Base-by-base conservation (phyloP, 495 filamentous ascomycete genomes). In the Penicillium paxilli region DNA sequence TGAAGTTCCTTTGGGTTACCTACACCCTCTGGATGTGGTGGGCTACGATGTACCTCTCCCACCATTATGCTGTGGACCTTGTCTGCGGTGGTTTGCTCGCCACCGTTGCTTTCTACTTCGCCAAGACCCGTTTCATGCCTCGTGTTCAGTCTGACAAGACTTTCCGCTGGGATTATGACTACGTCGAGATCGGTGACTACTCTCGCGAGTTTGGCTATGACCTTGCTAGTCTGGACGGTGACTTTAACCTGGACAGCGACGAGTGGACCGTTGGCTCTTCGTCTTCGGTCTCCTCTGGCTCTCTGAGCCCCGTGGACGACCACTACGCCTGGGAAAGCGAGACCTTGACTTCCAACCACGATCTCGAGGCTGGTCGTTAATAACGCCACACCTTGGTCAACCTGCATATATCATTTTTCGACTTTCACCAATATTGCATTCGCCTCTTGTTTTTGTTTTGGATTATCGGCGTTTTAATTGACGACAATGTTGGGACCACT, bases 11-110 rank as follows among this genome's bases (percentile, higher is more conserved):
- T 22, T 94, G 93, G 73, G 79, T 91, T 42, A 79, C 78, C 44
- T 96, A 97, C 70, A 87, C 85, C 9, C 77, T 87, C 49, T 97
- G 92, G 92, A 86, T 97, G 64, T 96, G 90, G 88, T 97, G 92
- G 92, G 87, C 92, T n/a, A 97, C 92, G 45, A 94, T 97, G 88
- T 96, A 97, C 63, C 83, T 97, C 48, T 92, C 90, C 38, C 92
- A 97, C 70, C 92, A 97, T 71, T 97, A 97, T 64, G 92, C 92
- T 42, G 88, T 97, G 41, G 92, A 97, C 71, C 76, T 97, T 41
- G 87, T 96, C 44, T 90, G 85, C 50, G 92, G 92, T 57, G 89
- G 87, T 70, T 71, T 95, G 44, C 71, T 96, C 46, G 89, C 92
- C 48, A 86, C 82, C n/a, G 70, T 87, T 30, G 75, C 83, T 19